Base-by-base conservation (phyloP, 2,329 filamentous ascomycete species). In the Paradendryphiella salina region DNA sequence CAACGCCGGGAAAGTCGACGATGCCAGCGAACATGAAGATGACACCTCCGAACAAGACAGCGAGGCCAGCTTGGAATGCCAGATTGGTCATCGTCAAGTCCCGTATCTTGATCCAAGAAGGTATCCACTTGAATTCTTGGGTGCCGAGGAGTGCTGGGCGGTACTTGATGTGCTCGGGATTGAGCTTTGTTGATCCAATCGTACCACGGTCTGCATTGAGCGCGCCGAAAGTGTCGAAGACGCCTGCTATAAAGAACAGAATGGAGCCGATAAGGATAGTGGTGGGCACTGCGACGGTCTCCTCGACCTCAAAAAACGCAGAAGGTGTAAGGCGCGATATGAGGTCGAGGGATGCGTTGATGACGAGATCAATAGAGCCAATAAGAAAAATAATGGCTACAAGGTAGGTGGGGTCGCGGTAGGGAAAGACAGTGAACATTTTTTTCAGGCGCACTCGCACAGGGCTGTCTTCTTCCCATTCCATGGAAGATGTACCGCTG, bases 21-120 rank as follows among this genome's bases (percentile, higher is more conserved):
- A 69, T 57, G 3, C 63, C 66, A 1, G 63, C 63, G 33, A 68
- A 58, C 59, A 67, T 66, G 45, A 70, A 66, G 33, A 69, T 60
- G 2, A 70, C 46, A 14, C 66, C 65, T 7, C 67, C 61, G 21
- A 70, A 61, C 5, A 69, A 50, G 8, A 66, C 62, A 3, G 67
- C 59, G 3, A 71, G 56, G 2, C 67, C 64, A 5, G 66, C 65
- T 46, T 68, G 66, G 11, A 69, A 69, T 0, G 65, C 61, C 8
- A 63, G 38, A 23, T 60, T 65, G 7, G 51, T 61, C 5, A 44
- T 45, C 0, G 54, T 50, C 4, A 69, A 46, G 4, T 65, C 59
- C 21, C 46, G 49, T 3, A 65, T 40, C 35, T 66, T 66, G 5
- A 17, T 10, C 35, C 47, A 31, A 0, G 52, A 46, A 0, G 64